A percentile compares a stretch with the other conserved stretches of the same genome.
Conservation (phyloP, 257 asterid species). For the Schizonepeta tenuifolia region DNA sequence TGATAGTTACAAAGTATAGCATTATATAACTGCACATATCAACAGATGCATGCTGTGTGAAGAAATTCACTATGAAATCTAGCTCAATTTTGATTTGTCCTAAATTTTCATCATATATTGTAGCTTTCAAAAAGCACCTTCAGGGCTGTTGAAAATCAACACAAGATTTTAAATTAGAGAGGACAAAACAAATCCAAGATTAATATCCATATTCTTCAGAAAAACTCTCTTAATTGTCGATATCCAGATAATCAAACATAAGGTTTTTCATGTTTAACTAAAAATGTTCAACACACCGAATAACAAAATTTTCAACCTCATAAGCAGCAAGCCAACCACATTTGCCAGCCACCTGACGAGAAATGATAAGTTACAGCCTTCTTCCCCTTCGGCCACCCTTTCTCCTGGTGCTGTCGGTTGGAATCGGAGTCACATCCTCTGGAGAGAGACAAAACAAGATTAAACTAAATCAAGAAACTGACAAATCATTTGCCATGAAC, state of each 20-base stretch:
- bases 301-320: slow-evolving; percentile 29
- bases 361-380: slow-evolving; percentile 49
- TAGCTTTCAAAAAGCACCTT: too few species aligned
- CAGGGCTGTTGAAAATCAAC: too few species aligned
- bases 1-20: too few species aligned
- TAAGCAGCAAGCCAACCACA: slow-evolving; percentile 24
- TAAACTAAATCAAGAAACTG: neutral
- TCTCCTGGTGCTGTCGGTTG: slow-evolving; percentile 73
- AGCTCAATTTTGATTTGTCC: too few species aligned
- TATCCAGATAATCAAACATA: slow-evolving; percentile 30
- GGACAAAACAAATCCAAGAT: neutral
- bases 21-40: too few species aligned
- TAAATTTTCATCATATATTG: too few species aligned
- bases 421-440: slow-evolving; percentile 82
- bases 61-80: too few species aligned
- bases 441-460: neutral
- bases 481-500: too few species aligned
- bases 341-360: neutral
- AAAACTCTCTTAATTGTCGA: neutral
- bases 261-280: slow-evolving; percentile 19
- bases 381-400: slow-evolving; percentile 83
- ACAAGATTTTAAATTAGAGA: too few species aligned
- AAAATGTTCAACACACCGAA: slow-evolving; percentile 25
- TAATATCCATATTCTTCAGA: neutral
- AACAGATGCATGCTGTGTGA: too few species aligned